Evolutionary conservation across 306 rosid genomes (phyloP).

Genomic region (Lotus japonicus): DNA sequence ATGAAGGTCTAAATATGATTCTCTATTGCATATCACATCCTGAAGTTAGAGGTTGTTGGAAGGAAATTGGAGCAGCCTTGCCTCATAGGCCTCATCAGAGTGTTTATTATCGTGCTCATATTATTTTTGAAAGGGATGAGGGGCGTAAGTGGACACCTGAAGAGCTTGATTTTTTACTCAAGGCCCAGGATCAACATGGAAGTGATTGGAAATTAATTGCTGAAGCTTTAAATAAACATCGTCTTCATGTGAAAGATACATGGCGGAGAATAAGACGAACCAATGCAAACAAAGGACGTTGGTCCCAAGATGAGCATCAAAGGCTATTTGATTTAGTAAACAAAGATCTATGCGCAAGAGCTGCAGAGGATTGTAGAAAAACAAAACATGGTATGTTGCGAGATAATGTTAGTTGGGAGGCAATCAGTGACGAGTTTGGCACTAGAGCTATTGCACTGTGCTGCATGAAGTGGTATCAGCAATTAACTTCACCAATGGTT

Average conservation of each 20-base stretch:
- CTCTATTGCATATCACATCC: conserved; percentile 16
- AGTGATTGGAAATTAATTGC: conserved; percentile 53
- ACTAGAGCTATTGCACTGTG: conserved; percentile 38
- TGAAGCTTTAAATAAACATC: conserved; percentile 50
- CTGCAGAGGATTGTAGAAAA: conserved; percentile 36
- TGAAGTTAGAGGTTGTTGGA: conserved; percentile 57
- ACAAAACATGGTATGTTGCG: conserved; percentile 64
- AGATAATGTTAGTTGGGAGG: conserved; percentile 78
- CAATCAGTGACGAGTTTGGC: conserved; percentile 41
- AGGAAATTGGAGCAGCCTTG: conserved; percentile 44
- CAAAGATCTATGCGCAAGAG: conserved; percentile 56
- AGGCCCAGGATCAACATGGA: conserved; percentile 43
- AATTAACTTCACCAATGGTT: conserved; percentile 61
- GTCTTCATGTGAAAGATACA: conserved; percentile 62
- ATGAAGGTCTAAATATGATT: conserved; percentile 50
- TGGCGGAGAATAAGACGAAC: conserved; percentile 57
- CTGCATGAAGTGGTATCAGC: conserved; percentile 63
- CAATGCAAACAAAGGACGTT: conserved; percentile 32
- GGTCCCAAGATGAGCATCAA: conserved; percentile 75
- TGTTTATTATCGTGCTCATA: conserved; percentile 53
- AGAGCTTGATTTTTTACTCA: conserved; percentile 39
- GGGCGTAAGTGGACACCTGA: conserved; percentile 46
- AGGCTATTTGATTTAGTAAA: conserved; percentile 66
- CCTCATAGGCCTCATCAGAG: conserved; percentile 38
- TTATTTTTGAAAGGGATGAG: conserved; percentile 45